These are phyloP conservation scores for Thalassiosira mediterranea DNA, from an alignment of 352 stramenopile species.

Conservation along the genomic window DNA sequence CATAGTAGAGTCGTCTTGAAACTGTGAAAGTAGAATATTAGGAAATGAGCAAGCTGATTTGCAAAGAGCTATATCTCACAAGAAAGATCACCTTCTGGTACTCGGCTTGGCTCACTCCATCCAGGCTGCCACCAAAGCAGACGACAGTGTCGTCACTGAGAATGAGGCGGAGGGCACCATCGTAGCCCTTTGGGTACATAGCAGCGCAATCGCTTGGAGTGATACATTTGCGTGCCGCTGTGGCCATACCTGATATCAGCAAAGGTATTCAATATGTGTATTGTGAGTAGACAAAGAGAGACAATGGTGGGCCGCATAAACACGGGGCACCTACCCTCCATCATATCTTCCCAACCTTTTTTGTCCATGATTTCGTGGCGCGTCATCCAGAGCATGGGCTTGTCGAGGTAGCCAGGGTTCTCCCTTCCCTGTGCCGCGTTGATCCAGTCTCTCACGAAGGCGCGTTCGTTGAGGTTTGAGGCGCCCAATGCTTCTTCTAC, in stretches of 20 bases:
- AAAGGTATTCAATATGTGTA: background rate
- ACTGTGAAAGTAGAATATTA: background rate
- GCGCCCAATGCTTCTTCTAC: background rate
- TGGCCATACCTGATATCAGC: background rate
- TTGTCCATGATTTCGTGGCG: slow-evolving; percentile 11
- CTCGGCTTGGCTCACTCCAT: slow-evolving; percentile 10
- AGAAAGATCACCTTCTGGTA: slow-evolving; percentile 2
- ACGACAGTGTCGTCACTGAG: slow-evolving; percentile 3
- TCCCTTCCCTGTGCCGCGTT: slow-evolving; percentile 6
- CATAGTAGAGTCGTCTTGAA: background rate
- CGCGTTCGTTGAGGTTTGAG: slow-evolving; percentile 1
- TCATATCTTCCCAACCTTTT: slow-evolving; percentile 9
- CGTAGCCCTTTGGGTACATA: background rate
- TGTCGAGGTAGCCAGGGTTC: slow-evolving; percentile 10
- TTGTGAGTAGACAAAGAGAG: background rate
- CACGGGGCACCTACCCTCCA: background rate
- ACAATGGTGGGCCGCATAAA: background rate
- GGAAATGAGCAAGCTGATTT: background rate
- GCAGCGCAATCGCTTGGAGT: slow-evolving; percentile 15
- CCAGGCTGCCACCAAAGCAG: slow-evolving; percentile 1
- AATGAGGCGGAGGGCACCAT: background rate
- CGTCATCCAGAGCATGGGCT: slow-evolving; percentile 6
- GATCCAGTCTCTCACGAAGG: slow-evolving; percentile 6
- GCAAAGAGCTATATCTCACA: background rate
- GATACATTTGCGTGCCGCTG: slow-evolving; percentile 5